These are phyloP conservation scores for Wilcoxina mikolae DNA, from an alignment of 495 filamentous ascomycete genomes.

Conservation along the genomic window DNA sequence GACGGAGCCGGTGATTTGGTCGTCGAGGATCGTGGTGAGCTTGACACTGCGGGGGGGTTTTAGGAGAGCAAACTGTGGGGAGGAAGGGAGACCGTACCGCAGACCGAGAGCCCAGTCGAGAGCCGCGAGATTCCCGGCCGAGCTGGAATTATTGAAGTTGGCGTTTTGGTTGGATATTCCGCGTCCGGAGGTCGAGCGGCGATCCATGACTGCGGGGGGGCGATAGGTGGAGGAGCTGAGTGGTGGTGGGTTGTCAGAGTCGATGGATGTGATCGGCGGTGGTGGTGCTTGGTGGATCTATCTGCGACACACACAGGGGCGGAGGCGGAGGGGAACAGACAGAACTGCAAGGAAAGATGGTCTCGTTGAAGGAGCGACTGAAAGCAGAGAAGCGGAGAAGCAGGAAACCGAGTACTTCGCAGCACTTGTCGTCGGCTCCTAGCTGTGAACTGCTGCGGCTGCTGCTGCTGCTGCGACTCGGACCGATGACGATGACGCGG, in stretches of 20 bases:
- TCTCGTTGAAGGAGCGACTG: too few relatives aligned
- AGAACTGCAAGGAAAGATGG: too few relatives aligned
- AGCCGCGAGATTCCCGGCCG: slow-evolving; percentile 10
- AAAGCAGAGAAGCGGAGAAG: too few relatives aligned
- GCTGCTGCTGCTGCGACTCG: too few relatives aligned
- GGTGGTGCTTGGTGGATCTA: too few relatives aligned
- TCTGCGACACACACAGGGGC: too few relatives aligned
- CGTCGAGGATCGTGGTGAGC: slow-evolving; percentile 42
- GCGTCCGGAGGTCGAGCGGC: neutral
- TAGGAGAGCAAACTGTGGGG: slow-evolving; percentile 5
- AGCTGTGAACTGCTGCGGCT: too few relatives aligned
- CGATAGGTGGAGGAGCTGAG: neutral
- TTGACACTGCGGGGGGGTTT: slow-evolving; percentile 37
- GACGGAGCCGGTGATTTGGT: slow-evolving; percentile 46
- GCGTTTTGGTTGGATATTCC: neutral
- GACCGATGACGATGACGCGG: too few relatives aligned
- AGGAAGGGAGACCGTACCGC: slow-evolving; percentile 11
- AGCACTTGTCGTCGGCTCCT: too few relatives aligned
- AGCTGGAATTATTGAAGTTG: neutral
- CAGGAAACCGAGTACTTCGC: too few relatives aligned
- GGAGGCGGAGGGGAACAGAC: too few relatives aligned
- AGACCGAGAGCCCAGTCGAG: slow-evolving; percentile 28
- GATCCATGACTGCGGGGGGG: slow-evolving; percentile 5
- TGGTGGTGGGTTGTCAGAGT: neutral
- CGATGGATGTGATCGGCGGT: neutral